These are phyloP conservation scores for Botryotinia globosa DNA, from an alignment of 2,329 filamentous ascomycete species.

Conservation along the genomic window DNA sequence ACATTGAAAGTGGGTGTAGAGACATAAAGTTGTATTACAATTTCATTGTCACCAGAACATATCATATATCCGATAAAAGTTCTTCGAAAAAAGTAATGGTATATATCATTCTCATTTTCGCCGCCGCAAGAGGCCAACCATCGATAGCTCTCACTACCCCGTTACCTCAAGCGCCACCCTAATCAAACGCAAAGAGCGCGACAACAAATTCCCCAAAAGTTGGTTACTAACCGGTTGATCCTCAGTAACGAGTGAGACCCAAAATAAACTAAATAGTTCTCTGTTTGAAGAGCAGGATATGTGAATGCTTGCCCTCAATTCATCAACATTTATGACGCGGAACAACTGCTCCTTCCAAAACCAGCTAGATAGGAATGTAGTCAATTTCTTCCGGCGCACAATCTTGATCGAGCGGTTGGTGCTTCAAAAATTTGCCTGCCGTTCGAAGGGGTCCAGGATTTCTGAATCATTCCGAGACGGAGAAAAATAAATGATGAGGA, in stretches of 20 bases:
- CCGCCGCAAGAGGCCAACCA: not conserved
- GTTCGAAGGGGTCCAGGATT: not conserved
- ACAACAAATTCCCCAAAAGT: not conserved
- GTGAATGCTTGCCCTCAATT: not conserved
- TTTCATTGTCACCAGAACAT: not conserved
- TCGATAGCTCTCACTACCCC: not conserved
- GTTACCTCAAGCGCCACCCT: not conserved
- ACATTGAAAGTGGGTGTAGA: not conserved
- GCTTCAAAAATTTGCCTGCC: not conserved
- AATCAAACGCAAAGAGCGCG: not conserved
- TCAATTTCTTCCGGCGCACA: not conserved
- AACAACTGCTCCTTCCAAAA: not conserved
- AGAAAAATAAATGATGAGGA: not conserved
- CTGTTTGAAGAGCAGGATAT: not conserved
- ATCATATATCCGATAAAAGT: not conserved
- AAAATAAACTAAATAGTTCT: not conserved
- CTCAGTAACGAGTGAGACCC: not conserved
- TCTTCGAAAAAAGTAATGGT: no score
- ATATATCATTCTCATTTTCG: not conserved
- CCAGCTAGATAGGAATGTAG: not conserved
- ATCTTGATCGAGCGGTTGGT: not conserved
- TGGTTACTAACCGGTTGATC: not conserved
- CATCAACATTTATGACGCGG: not conserved
- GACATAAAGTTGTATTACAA: not conserved
- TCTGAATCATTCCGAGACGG: not conserved